Conservation (phyloP, 1,284 basidiomycete genomes). For the Leccinum griseonigrum region DNA sequence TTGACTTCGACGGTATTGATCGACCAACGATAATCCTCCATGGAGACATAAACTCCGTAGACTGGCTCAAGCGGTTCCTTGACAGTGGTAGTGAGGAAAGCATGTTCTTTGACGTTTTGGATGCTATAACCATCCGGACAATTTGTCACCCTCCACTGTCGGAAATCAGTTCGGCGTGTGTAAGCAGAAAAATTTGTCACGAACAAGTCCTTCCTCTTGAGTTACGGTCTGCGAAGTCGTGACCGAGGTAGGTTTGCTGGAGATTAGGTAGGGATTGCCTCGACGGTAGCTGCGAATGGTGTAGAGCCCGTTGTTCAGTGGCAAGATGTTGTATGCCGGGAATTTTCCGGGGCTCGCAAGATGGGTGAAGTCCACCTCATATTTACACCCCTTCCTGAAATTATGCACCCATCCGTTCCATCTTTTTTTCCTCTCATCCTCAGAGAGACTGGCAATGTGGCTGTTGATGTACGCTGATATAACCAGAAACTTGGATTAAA, state of each 20-base stretch:
- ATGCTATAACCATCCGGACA: slow-evolving; percentile 1
- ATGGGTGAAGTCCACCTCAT: slow-evolving; percentile 3
- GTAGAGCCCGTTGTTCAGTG: slow-evolving; percentile 1
- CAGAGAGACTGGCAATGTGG: neutral
- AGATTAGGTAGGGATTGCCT: neutral
- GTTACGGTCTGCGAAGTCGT: neutral
- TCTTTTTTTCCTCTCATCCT: neutral
- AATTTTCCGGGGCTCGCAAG: slow-evolving; percentile 1
- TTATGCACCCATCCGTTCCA: neutral
- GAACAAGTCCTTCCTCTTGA: neutral
- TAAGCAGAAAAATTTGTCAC: neutral
- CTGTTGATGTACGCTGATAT: slow-evolving; percentile 10
- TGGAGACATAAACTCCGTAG: neutral
- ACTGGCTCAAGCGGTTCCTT: neutral
- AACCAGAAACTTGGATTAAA: neutral
- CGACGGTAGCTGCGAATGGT: slow-evolving; percentile 8
- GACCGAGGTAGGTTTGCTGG: neutral
- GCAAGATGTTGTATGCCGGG: slow-evolving; percentile 5
- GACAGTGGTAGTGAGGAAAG: neutral
- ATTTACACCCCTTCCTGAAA: slow-evolving; percentile 5
- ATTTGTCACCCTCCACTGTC: slow-evolving; percentile 10
- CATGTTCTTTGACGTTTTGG: neutral
- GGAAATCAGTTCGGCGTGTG: neutral
- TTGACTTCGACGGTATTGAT: slow-evolving; percentile 5
- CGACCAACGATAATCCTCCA: neutral